phyloP scores from a whole-genome alignment of 163 green algal species.

The Scenedesmus sp. region DNA sequence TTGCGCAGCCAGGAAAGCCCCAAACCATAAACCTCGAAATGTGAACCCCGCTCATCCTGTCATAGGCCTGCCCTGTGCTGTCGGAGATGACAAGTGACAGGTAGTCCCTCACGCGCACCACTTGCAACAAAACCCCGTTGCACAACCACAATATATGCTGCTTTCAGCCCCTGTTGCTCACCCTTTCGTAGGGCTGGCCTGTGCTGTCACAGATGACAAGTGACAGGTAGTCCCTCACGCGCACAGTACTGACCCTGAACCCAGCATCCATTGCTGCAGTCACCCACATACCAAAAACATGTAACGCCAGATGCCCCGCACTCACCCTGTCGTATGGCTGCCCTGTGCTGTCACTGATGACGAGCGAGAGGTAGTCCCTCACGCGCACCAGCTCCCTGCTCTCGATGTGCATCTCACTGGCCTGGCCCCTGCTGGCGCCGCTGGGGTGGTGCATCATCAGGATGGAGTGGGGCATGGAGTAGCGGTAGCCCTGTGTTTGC shows the following conservation, averaged over 20 bases:
- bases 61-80: too few species aligned
- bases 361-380: constrained; percentile 89
- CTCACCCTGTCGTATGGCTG: constrained; percentile 77
- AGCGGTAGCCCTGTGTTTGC: constrained; percentile 87
- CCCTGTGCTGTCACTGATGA: constrained; percentile 83
- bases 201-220: constrained; percentile 80
- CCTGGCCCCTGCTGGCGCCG: constrained; percentile 91
- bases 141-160: neutral
- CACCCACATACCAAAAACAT: neutral
- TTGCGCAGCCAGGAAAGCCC: too few species aligned
- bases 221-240: constrained; percentile 81
- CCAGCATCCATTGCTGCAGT: neutral
- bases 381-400: constrained; percentile 93
- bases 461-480: constrained; percentile 92
- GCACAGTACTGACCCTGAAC: neutral
- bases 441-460: constrained; percentile 98
- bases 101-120: too few species aligned
- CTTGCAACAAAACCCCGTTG: too few species aligned
- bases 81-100: too few species aligned
- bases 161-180: constrained; percentile 8
- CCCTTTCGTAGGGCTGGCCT: constrained; percentile 66
- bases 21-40: too few species aligned
- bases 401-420: constrained; percentile 97
- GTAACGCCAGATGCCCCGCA: neutral
- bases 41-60: too few species aligned